Evolutionary conservation across 164 flowering plant genomes (phyloP), one percentile per base, ranked within the genome.

Genomic region (Liquidambar formosana): DNA sequence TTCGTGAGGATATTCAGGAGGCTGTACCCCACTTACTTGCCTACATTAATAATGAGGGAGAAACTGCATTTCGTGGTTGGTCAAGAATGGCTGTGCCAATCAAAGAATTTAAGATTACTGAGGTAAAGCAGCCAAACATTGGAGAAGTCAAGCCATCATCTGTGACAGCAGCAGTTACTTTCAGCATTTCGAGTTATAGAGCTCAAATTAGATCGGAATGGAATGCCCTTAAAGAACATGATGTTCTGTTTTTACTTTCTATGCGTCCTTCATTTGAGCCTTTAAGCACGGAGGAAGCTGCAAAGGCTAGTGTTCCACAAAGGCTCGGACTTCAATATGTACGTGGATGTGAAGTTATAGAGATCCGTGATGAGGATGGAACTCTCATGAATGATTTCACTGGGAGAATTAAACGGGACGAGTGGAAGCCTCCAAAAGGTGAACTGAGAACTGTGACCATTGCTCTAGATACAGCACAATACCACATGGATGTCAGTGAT

Each of bases 391-490:
- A 96, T 81, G 99, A 96, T 81, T 96, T 96, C 72, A 89, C 96
- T 61, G 99, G 99, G 58, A 79, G 88, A 77, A 84, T 93, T 60
- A 96, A 96, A 73, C 88, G 92, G 63, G 99, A 96, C 68, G 98
- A 96, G 64, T 93, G 98, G 99, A 96, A 96, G 73, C 98, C 99
- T 64, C 99, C 99, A 26, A 96, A 96, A 77, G 99, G 99, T 68
- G 98, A 96, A 65, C 41, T 96, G 73, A 84, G 99, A 70, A 96
- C 97, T 64, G 88, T 96, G 41, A 91, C 96, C 61, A 77, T 96
- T 75, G 98, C 99, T 4, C 76, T 96, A 21, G 98, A 96, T 78
- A 84, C 99, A 22, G 99, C 99, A 71, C 99, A 96, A 59, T 96
- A 96, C 80, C 93, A 96, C 74, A 93, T 96, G 96, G 99, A 96